Conservation (phyloP, 2,329 filamentous ascomycete genomes). For the Trichoderma semiorbis region DNA sequence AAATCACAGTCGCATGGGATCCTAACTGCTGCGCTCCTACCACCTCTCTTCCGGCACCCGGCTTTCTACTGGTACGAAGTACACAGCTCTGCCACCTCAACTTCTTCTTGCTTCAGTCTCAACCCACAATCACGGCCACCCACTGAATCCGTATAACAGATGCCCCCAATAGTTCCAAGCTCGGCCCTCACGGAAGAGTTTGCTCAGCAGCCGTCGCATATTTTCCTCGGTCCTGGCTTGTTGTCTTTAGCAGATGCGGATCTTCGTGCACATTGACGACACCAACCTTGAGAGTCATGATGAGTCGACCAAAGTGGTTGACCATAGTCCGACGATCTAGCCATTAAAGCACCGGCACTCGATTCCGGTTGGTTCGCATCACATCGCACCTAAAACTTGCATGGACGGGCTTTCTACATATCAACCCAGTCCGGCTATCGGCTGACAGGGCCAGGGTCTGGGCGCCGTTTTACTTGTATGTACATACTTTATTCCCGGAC, state of each 20-base stretch:
- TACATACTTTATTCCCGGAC: not conserved
- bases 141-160: not conserved
- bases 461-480: not conserved
- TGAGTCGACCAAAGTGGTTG: not conserved
- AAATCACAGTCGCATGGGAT: not conserved
- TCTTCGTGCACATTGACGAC: not conserved
- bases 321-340: not conserved
- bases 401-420: not conserved
- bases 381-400: not conserved
- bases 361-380: not conserved
- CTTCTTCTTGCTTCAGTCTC: not conserved
- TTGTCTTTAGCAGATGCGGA: not conserved
- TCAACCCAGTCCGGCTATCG: slow-evolving; percentile 1
- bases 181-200: not conserved
- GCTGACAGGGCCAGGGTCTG: not conserved
- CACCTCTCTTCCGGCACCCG: not conserved
- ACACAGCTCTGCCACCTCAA: not conserved
- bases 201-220: not conserved
- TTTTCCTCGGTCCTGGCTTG: not conserved
- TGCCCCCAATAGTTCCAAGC: not conserved
- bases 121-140: not conserved
- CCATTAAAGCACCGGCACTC: not conserved
- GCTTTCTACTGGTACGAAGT: not conserved
- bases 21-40: not conserved
- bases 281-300: not conserved